phyloP scores from a whole-genome alignment of 2,329 filamentous ascomycete genomes.

The Colletotrichum karsti region DNA sequence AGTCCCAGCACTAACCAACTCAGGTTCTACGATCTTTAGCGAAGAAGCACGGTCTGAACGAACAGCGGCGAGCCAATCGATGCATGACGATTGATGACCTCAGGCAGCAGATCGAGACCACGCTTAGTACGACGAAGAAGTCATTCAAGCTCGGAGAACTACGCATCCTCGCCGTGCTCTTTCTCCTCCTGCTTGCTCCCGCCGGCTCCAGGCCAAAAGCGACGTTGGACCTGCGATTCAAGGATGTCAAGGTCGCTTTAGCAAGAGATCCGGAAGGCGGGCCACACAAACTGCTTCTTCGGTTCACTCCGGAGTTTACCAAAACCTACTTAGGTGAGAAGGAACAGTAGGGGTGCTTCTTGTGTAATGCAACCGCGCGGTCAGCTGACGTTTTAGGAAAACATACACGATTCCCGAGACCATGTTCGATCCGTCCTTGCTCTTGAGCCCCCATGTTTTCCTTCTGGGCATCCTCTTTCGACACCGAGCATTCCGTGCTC shows the following conservation, averaged over 20 bases:
- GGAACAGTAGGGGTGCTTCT: not conserved
- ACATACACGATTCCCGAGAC: not conserved
- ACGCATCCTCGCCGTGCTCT: constrained; percentile 32
- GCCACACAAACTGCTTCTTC: constrained; percentile 25
- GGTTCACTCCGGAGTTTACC: constrained; percentile 33
- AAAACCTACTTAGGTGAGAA: constrained; percentile 29
- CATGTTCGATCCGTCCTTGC: not conserved
- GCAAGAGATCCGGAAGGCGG: constrained; percentile 26
- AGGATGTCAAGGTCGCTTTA: constrained; percentile 29
- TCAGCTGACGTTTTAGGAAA: not conserved
- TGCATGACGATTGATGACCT: constrained; percentile 36
- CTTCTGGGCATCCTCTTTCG: not conserved
- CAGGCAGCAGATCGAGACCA: constrained; percentile 34
- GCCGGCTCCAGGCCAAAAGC: constrained; percentile 26
- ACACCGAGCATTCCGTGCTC: not conserved
- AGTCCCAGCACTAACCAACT: not conserved
- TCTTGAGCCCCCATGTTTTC: not conserved
- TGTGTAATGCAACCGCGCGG: not conserved
- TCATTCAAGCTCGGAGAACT: constrained; percentile 33
- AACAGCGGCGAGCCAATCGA: constrained; percentile 14
- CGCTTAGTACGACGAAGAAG: constrained; percentile 36
- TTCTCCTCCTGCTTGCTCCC: constrained; percentile 33
- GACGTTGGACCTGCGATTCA: constrained; percentile 29
- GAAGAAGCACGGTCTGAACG: not conserved
- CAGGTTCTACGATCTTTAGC: constrained; percentile 33